Conservation (phyloP, 305 asterid genomes). For the Fraxinus albicans region DNA sequence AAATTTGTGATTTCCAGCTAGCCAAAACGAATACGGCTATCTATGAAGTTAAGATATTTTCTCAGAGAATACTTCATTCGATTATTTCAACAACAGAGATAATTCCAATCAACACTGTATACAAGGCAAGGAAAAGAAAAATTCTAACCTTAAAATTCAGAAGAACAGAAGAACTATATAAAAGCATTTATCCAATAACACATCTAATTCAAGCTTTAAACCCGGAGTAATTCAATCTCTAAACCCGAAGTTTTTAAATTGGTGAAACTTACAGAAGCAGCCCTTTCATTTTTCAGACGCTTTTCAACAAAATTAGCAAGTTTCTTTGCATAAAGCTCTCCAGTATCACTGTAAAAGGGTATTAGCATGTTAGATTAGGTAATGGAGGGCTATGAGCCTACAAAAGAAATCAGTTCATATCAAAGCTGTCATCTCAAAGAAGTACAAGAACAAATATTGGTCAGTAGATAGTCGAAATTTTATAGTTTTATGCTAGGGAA, state of each 20-base stretch:
- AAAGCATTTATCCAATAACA: slow-evolving; percentile 2
- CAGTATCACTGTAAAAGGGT: slow-evolving; percentile 67
- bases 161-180: neutral
- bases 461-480: neutral
- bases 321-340: slow-evolving; percentile 85
- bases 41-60: neutral
- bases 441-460: neutral
- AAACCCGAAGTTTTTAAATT: neutral
- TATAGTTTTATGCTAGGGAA: slow-evolving; percentile 9
- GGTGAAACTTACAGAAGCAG: slow-evolving; percentile 85
- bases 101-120: neutral
- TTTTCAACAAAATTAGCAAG: slow-evolving; percentile 92
- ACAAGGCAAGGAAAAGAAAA: neutral
- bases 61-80: neutral
- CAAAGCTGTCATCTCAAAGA: slow-evolving; percentile 11
- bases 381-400: neutral
- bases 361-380: slow-evolving; percentile 12
- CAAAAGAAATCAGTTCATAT: slow-evolving; percentile 14
- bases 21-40: neutral
- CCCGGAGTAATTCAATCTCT: neutral
- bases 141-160: neutral
- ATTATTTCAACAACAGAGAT: neutral
- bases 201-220: neutral
- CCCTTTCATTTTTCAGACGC: slow-evolving; percentile 89
- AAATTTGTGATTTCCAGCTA: neutral